phyloP scores from a whole-genome alignment of 371 early-diverging fungal species.

The Apophysomyces variabilis region DNA sequence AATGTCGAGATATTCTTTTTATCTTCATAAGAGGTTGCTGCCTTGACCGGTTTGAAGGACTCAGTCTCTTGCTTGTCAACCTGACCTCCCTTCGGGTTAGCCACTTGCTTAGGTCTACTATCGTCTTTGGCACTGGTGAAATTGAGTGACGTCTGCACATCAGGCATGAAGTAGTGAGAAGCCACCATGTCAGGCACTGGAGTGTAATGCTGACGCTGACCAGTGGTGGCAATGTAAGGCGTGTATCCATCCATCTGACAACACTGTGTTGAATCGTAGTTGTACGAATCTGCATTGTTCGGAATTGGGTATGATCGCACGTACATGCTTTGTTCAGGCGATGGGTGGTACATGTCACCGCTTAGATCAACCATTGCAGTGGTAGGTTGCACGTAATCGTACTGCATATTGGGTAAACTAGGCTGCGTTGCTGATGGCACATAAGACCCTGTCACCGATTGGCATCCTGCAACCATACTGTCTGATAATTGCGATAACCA shows the following conservation, averaged over 20 bases:
- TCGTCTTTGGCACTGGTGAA: slow-evolving; percentile 9
- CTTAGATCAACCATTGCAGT: neutral
- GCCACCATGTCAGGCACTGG: slow-evolving; percentile 16
- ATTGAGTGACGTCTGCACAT: slow-evolving; percentile 12
- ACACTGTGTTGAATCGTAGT: neutral
- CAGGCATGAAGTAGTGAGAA: slow-evolving; percentile 9
- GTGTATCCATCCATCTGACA: neutral
- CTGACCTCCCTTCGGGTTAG: slow-evolving; percentile 6
- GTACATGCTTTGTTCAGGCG: slow-evolving; percentile 2
- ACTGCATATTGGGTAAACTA: neutral
- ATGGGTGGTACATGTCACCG: neutral
- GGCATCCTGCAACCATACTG: slow-evolving; percentile 31
- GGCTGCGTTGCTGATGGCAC: neutral
- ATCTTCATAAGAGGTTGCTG: neutral
- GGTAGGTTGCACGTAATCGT: neutral
- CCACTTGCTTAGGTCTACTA: slow-evolving; percentile 2
- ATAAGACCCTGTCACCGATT: neutral
- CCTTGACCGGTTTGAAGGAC: slow-evolving; percentile 5
- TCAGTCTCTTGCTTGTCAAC: slow-evolving; percentile 12
- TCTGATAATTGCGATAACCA: slow-evolving; percentile 35
- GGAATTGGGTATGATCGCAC: slow-evolving; percentile 1
- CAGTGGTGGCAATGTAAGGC: neutral
- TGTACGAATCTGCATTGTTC: neutral
- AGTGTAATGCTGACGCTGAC: slow-evolving; percentile 14
- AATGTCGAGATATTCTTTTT: slow-evolving; percentile 15